Evolutionary conservation across 140 eudicot species (phyloP).

Genomic region (Ambrosia hybrid): DNA sequence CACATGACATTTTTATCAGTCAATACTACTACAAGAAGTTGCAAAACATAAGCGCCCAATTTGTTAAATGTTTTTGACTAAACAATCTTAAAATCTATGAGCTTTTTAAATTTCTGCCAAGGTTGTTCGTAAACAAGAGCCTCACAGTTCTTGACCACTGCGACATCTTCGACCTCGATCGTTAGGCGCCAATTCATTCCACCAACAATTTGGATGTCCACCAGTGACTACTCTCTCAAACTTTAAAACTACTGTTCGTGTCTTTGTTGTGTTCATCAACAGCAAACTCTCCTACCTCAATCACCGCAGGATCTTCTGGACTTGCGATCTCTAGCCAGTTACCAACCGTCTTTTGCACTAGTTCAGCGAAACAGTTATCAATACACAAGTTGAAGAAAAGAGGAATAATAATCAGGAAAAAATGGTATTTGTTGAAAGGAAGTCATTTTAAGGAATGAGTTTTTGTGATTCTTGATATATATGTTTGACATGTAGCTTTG

Average conservation of each 20-base stretch:
- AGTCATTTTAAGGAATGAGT: slow-evolving; percentile 6
- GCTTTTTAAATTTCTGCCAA: slow-evolving; percentile 24
- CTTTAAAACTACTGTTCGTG: slow-evolving; percentile 23
- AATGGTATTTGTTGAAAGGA: neutral
- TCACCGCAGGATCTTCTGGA: slow-evolving; percentile 29
- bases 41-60: neutral
- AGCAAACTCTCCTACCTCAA: slow-evolving; percentile 40
- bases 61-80: neutral
- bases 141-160: slow-evolving; percentile 2
- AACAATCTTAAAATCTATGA: slow-evolving; percentile 14
- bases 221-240: slow-evolving; percentile 30
- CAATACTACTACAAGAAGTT: neutral
- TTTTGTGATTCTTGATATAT: too few species aligned
- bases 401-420: neutral
- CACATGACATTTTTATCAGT: neutral
- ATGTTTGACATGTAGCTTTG: neutral
- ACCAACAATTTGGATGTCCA: slow-evolving; percentile 29
- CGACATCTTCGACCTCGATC: slow-evolving; percentile 20
- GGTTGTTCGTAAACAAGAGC: slow-evolving; percentile 27
- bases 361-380: slow-evolving; percentile 18
- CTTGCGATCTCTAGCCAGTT: slow-evolving; percentile 33
- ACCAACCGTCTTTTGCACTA: slow-evolving; percentile 29
- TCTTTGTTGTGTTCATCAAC: slow-evolving; percentile 42
- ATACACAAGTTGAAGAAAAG: slow-evolving; percentile 8
- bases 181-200: slow-evolving; percentile 46